Conservation (phyloP, 73 alveolate species). For the Blepharisma stoltei region DNA sequence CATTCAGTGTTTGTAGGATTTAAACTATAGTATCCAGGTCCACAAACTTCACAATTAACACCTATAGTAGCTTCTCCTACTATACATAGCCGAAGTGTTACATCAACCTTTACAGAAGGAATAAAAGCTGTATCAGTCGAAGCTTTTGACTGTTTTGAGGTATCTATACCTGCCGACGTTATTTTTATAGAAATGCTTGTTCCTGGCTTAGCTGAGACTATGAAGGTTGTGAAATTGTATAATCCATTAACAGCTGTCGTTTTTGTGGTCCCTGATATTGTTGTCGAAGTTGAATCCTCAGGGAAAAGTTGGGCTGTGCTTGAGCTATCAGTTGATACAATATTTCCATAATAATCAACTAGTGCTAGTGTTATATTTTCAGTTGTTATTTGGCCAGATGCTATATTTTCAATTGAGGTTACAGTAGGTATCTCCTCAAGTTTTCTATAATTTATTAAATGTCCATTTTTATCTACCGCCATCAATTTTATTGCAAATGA, state of each 20-base stretch:
- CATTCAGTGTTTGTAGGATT: neutral
- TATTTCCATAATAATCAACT: neutral
- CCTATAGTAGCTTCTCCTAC: neutral
- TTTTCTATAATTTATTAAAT: no score
- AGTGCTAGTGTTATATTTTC: no score
- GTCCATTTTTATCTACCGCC: no score
- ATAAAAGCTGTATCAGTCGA: neutral
- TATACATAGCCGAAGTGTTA: neutral
- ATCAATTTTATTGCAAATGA: neutral
- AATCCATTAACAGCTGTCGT: no score
- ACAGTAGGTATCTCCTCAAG: neutral
- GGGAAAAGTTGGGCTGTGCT: neutral
- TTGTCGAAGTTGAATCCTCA: no score
- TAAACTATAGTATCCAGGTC: neutral
- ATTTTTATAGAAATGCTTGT: neutral
- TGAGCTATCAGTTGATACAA: neutral
- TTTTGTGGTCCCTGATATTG: no score
- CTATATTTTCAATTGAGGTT: neutral
- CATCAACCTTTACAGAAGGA: neutral
- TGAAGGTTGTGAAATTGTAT: neutral
- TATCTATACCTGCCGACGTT: neutral
- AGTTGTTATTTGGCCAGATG: no score
- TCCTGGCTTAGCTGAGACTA: neutral
- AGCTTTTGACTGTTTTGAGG: neutral
- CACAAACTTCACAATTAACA: neutral